Percentiles rank a stretch among this genome's conserved stretches.
Conservation (phyloP, 2,329 filamentous ascomycete genomes). For the Sporothrix sp. region DNA sequence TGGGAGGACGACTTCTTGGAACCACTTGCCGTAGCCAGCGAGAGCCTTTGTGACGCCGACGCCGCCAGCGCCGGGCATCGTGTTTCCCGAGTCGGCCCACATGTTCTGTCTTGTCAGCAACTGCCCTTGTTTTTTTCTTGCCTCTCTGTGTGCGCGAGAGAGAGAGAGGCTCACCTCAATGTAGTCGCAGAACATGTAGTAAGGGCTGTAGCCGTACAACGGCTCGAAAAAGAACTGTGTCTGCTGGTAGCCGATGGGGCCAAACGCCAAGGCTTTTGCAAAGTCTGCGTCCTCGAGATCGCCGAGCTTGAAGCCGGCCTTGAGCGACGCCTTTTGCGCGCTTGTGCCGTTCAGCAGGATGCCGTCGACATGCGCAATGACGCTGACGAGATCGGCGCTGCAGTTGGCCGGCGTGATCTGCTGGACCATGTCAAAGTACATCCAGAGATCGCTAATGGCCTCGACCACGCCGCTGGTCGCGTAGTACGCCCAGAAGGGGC, state of each 20-base stretch:
- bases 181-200: slow-evolving; percentile 41
- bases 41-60: slow-evolving; percentile 43
- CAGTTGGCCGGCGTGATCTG: slow-evolving; percentile 47
- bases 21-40: slow-evolving; percentile 42
- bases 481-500: slow-evolving; percentile 45
- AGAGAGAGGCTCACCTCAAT: slow-evolving; percentile 25
- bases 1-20: slow-evolving; percentile 33
- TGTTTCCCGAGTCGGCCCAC: slow-evolving; percentile 27
- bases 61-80: slow-evolving; percentile 39
- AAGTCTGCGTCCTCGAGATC: slow-evolving; percentile 36
- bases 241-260: slow-evolving; percentile 48
- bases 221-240: slow-evolving; percentile 26
- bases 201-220: slow-evolving; percentile 29
- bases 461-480: slow-evolving; percentile 46
- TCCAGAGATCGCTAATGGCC: slow-evolving; percentile 42
- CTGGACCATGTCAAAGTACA: slow-evolving; percentile 36
- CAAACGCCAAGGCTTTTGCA: slow-evolving; percentile 39
- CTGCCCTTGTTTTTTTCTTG: no score
- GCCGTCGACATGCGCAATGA: slow-evolving; percentile 43
- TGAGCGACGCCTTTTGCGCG: slow-evolving; percentile 33
- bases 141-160: not conserved
- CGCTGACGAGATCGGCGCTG: slow-evolving; percentile 38
- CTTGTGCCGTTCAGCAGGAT: slow-evolving; percentile 30
- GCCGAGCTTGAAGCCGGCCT: slow-evolving; percentile 39
- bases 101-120: slow-evolving; percentile 23